Evolutionary conservation across 78 protist species (phyloP).

Genomic region (Cavenderia fasciculata): DNA sequence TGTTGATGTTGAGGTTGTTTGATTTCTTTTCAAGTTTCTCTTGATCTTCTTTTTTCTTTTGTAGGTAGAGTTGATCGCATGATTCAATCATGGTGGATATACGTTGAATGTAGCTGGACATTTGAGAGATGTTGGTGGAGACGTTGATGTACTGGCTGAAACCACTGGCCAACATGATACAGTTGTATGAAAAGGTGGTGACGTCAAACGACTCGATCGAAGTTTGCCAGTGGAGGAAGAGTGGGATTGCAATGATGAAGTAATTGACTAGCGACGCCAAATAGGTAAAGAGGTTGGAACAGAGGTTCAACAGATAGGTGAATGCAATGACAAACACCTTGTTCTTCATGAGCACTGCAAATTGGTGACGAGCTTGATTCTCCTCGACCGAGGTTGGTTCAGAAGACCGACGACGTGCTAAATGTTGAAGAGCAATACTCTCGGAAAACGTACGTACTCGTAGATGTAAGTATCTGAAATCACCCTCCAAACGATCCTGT

Average conservation of each 20-base stretch:
- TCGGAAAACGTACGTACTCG: slow-evolving; percentile 71
- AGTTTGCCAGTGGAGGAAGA: slow-evolving; percentile 42
- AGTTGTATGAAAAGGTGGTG: slow-evolving; percentile 44
- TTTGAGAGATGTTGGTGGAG: slow-evolving; percentile 30
- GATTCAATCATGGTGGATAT: slow-evolving; percentile 65
- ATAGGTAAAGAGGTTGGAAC: slow-evolving; percentile 61
- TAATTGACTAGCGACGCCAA: slow-evolving; percentile 37
- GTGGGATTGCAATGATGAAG: slow-evolving; percentile 60
- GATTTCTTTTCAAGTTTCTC: not conserved
- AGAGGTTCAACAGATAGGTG: slow-evolving; percentile 45
- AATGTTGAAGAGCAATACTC: slow-evolving; percentile 71
- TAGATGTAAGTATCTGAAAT: slow-evolving; percentile 79
- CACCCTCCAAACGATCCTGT: slow-evolving; percentile 84
- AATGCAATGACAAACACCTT: slow-evolving; percentile 37
- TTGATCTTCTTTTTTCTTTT: not conserved
- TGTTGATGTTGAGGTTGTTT: too few species aligned
- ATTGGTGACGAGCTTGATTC: slow-evolving; percentile 43
- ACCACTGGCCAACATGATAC: slow-evolving; percentile 80
- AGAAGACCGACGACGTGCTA: not conserved
- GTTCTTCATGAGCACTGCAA: slow-evolving; percentile 21
- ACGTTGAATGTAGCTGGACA: slow-evolving; percentile 64
- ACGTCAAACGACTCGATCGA: not conserved
- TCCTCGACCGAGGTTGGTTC: slow-evolving; percentile 43
- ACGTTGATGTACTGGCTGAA: slow-evolving; percentile 77
- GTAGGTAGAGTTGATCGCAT: slow-evolving; percentile 13